Evolutionary conservation across 2,329 filamentous ascomycete species (phyloP).

Genomic region (Colletotrichum sp.): DNA sequence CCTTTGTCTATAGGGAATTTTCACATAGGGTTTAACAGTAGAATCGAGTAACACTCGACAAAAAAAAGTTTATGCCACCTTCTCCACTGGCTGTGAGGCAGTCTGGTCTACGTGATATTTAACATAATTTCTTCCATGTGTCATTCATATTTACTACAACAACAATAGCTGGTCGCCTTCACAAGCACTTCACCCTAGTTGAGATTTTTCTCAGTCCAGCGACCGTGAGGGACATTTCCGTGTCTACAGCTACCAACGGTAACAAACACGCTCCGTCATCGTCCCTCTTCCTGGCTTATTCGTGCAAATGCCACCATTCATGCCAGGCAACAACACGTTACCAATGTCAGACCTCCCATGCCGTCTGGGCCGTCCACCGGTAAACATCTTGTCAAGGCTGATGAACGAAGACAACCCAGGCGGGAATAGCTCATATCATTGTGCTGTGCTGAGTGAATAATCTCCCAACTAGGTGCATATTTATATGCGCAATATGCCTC

Average conservation of each 20-base stretch:
- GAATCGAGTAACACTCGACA: background rate
- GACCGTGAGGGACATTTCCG: no score
- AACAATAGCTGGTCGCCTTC: no score
- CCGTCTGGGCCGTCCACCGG: background rate
- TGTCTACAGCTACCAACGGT: rapidly evolving
- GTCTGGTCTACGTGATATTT: no score
- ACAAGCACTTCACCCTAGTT: no score
- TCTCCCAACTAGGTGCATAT: background rate
- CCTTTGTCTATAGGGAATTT: background rate
- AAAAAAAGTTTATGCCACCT: background rate
- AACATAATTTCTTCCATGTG: no score
- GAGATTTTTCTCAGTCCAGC: background rate
- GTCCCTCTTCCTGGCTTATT: background rate
- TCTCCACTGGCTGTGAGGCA: background rate
- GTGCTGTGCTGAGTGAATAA: background rate
- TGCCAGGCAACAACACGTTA: no score
- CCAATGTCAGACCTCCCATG: background rate
- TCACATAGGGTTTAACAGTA: background rate
- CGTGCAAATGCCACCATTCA: background rate
- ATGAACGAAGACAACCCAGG: background rate
- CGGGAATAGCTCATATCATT: no score
- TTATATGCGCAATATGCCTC: background rate
- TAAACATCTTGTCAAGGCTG: background rate
- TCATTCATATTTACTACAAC: background rate
- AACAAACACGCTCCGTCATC: background rate